Conservation (phyloP, 768 basidiomycete species). For the Saitozyma sp. region DNA sequence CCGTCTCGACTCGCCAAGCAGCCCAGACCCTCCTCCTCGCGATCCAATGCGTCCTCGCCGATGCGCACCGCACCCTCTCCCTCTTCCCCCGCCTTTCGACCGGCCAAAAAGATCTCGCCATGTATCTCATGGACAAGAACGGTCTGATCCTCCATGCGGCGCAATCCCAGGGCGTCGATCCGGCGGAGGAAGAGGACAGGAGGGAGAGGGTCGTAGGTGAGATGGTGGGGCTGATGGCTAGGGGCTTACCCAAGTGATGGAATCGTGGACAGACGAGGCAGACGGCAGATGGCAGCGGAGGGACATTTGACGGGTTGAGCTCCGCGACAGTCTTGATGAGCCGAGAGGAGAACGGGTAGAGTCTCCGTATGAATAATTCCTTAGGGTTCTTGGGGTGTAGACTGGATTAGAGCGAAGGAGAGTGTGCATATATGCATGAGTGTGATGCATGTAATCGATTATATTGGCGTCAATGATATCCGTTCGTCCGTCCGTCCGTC, state of each 20-base stretch:
- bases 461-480: too few species aligned
- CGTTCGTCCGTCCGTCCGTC: too few species aligned
- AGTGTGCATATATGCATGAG: too few species aligned
- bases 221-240: conserved; percentile 27
- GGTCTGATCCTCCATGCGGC: conserved; percentile 6
- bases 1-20: conserved; percentile 33
- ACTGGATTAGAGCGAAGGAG: too few species aligned
- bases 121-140: conserved; percentile 43
- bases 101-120: conserved; percentile 33
- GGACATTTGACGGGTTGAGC: background rate
- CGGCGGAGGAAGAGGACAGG: conserved; percentile 4
- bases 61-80: conserved; percentile 21
- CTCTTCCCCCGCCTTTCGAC: conserved; percentile 23
- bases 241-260: conserved; percentile 4
- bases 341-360: background rate
- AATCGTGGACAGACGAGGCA: background rate
- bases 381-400: too few species aligned
- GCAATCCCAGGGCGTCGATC: background rate
- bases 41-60: conserved; percentile 30
- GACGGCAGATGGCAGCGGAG: background rate
- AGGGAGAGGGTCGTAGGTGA: conserved; percentile 28
- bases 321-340: too few species aligned
- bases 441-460: too few species aligned
- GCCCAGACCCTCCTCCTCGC: conserved; percentile 34
- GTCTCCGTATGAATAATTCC: background rate